Evolutionary conservation across 2,329 filamentous ascomycete species (phyloP).

Genomic region (Apiospora rasikravindrae): DNA sequence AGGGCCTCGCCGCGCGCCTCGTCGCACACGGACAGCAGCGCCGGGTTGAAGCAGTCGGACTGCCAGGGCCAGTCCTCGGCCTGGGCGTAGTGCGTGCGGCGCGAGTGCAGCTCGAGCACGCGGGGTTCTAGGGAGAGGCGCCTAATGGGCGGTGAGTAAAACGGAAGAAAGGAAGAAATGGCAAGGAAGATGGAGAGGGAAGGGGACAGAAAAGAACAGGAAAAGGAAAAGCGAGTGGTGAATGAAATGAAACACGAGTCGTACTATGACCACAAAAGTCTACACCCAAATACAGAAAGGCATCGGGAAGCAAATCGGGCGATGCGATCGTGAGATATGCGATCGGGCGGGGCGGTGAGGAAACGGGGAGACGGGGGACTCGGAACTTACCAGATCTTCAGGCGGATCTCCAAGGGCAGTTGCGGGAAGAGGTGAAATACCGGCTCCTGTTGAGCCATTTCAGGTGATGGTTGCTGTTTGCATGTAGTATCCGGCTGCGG

Average conservation of each 20-base stretch:
- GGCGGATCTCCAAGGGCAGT: constrained; percentile 43
- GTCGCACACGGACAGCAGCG: constrained; percentile 37
- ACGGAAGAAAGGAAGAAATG: not conserved
- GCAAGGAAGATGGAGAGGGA: not conserved
- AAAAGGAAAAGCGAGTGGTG: not conserved
- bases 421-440: constrained; percentile 37
- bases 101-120: constrained; percentile 41
- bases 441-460: not conserved
- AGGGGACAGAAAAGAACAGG: not conserved
- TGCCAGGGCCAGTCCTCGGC: constrained; percentile 34
- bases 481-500: not conserved
- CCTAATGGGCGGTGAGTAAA: not conserved
- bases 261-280: too few species aligned
- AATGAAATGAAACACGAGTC: not conserved
- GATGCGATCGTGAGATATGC: not conserved
- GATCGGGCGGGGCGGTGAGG: not conserved
- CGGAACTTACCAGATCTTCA: constrained; percentile 39
- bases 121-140: constrained; percentile 39
- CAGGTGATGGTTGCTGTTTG: not conserved
- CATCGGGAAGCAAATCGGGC: not conserved
- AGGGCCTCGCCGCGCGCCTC: constrained; percentile 41
- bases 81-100: constrained; percentile 37
- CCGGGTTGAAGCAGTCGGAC: constrained; percentile 40
- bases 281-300: not conserved
- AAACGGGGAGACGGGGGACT: not conserved